Percentiles rank a stretch among this genome's conserved stretches.
These are phyloP conservation scores for Plasmodium sp. DNA, from an alignment of 169 alveolate species.

Conservation along the genomic window DNA sequence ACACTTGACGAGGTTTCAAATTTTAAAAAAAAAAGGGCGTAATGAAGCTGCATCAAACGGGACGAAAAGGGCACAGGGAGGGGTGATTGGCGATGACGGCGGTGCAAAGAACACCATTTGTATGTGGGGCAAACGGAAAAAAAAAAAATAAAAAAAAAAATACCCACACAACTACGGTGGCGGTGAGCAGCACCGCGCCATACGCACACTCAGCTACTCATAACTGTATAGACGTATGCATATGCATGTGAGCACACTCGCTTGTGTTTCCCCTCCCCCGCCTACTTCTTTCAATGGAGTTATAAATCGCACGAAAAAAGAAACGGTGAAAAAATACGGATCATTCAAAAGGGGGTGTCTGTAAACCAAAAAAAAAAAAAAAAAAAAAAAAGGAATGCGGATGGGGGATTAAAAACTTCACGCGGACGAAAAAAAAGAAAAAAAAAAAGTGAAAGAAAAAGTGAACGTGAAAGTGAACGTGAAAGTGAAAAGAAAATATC, in stretches of 20 bases:
- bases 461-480: too few species aligned
- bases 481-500: not conserved
- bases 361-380: not conserved
- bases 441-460: not conserved
- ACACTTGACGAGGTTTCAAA: not conserved
- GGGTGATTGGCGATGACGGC: not conserved
- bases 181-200: not conserved
- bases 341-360: not conserved
- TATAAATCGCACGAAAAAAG: not conserved
- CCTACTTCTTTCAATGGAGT: not conserved
- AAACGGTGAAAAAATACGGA: not conserved
- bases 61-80: not conserved
- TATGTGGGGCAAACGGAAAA: not conserved
- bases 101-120: not conserved
- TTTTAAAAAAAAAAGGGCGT: not conserved
- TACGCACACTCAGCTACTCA: not conserved
- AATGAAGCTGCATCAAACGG: not conserved
- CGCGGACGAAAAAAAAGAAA: not conserved
- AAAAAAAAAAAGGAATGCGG: not conserved
- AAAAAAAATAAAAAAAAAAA: constrained; percentile 13
- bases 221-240: not conserved
- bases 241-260: not conserved
- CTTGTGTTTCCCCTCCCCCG: not conserved
- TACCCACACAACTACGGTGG: not conserved
- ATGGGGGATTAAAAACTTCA: not conserved